Conservation (phyloP, 805 yeast genomes). For the Suhomyces emberorum region DNA sequence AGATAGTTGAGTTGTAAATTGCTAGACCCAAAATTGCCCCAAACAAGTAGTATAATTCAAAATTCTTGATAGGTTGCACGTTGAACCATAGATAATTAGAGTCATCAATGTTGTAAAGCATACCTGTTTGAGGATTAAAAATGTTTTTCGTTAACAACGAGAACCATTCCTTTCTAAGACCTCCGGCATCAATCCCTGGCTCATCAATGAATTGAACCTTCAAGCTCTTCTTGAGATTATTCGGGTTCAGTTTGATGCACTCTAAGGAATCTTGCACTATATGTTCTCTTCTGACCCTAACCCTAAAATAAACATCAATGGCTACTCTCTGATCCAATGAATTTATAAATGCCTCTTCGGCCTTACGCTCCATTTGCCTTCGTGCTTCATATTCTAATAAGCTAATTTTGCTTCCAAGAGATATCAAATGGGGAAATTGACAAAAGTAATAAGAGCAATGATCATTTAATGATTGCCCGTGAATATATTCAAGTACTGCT, state of each 20-base stretch:
- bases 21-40: conserved; percentile 91
- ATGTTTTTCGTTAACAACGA: conserved; percentile 64
- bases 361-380: conserved; percentile 77
- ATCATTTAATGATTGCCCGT: conserved; percentile 31
- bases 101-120: conserved; percentile 64
- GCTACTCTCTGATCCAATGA: conserved; percentile 62
- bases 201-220: conserved; percentile 80
- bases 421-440: conserved; percentile 76
- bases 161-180: conserved; percentile 93
- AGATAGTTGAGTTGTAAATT: conserved; percentile 81
- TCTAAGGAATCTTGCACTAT: conserved; percentile 74
- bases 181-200: conserved; percentile 96
- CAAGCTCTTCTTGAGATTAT: conserved; percentile 69
- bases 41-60: conserved; percentile 65
- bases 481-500: conserved; percentile 46
- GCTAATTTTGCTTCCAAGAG: conserved; percentile 78
- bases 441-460: conserved; percentile 58
- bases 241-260: conserved; percentile 51
- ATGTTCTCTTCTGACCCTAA: conserved; percentile 63
- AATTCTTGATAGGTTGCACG: conserved; percentile 39
- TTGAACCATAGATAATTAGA: conserved; percentile 78
- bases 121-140: conserved; percentile 64
- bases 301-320: conserved; percentile 64
- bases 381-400: conserved; percentile 80
- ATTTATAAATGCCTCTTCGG: conserved; percentile 82